phyloP scores from a whole-genome alignment of 352 stramenopile genomes.

The Globisporangium camurandrum region DNA sequence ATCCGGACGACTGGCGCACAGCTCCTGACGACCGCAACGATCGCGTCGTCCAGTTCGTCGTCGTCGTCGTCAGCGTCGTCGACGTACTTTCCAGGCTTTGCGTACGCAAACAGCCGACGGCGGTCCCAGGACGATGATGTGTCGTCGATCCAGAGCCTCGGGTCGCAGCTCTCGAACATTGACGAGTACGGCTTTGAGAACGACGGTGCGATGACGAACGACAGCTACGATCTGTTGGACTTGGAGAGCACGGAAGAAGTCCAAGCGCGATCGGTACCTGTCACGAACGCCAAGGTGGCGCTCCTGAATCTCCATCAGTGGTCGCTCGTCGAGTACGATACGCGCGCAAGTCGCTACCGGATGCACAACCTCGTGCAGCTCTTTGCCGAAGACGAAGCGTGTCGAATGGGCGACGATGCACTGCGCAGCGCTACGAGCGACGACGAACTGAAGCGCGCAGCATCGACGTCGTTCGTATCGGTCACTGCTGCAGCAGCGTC shows the following conservation, averaged over 20 bases:
- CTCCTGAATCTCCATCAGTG: conserved; percentile 66
- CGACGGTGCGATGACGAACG: conserved; percentile 71
- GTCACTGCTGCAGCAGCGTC: background rate
- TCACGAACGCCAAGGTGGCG: conserved; percentile 40
- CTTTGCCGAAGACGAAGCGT: conserved; percentile 76
- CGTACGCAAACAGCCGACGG: conserved; percentile 31
- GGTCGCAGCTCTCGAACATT: conserved; percentile 57
- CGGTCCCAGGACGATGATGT: conserved; percentile 36
- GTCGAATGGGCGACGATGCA: conserved; percentile 35
- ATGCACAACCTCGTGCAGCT: conserved; percentile 83
- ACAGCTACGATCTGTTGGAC: conserved; percentile 72
- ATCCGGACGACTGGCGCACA: conserved; percentile 7
- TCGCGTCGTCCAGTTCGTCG: conserved; percentile 10
- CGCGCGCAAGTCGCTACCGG: conserved; percentile 57
- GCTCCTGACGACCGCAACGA: background rate
- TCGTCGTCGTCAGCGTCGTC: conserved; percentile 22
- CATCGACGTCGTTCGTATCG: conserved; percentile 32
- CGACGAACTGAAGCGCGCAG: conserved; percentile 12
- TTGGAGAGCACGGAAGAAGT: conserved; percentile 63
- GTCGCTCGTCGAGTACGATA: conserved; percentile 76
- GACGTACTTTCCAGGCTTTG: conserved; percentile 41
- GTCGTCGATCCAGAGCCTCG: conserved; percentile 47
- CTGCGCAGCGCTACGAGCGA: conserved; percentile 10
- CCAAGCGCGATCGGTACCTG: conserved; percentile 35
- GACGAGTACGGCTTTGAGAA: conserved; percentile 71